A percentile compares a stretch with the other conserved stretches of the same genome.
phyloP scores from a whole-genome alignment of 768 basidiomycete species.

The Suillus subluteus region DNA sequence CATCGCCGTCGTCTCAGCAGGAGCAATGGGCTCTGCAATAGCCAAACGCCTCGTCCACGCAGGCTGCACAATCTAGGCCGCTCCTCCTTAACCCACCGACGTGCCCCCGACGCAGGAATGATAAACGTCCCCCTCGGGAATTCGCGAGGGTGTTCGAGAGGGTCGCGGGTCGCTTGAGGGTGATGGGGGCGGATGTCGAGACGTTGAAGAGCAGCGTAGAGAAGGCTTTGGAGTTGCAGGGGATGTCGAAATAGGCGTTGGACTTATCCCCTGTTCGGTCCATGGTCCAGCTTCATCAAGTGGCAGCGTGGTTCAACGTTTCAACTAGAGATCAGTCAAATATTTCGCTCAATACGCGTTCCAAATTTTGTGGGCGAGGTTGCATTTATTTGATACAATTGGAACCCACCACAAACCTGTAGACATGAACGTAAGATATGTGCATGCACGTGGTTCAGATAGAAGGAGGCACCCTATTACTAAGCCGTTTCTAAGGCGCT shows the following conservation, averaged over 20 bases:
- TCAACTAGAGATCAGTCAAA: background rate
- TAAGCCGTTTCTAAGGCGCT: background rate
- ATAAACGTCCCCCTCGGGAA: conserved; percentile 34
- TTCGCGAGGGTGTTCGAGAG: conserved; percentile 43
- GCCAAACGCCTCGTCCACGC: conserved; percentile 44
- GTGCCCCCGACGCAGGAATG: conserved; percentile 54
- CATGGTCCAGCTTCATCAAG: background rate
- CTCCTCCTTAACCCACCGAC: conserved; percentile 44
- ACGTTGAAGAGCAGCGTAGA: conserved; percentile 45
- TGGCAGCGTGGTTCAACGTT: background rate
- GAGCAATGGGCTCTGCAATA: conserved; percentile 62
- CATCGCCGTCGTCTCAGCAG: conserved; percentile 53
- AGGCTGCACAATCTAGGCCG: conserved; percentile 54
- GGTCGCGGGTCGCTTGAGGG: conserved; percentile 36
- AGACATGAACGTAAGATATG: background rate
- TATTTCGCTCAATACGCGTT: background rate
- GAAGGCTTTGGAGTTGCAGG: conserved; percentile 38
- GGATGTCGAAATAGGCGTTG: conserved; percentile 15
- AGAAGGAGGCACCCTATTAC: background rate
- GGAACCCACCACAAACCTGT: background rate
- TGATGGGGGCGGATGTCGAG: conserved; percentile 37
- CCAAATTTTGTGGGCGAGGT: background rate
- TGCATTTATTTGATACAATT: background rate
- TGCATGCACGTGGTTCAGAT: background rate
- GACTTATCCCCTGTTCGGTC: background rate